A percentile compares a stretch with the other conserved stretches of the same genome.
phyloP scores from a whole-genome alignment of 192 early-diverging fungal species.

The Backusella parvicylindrica region DNA sequence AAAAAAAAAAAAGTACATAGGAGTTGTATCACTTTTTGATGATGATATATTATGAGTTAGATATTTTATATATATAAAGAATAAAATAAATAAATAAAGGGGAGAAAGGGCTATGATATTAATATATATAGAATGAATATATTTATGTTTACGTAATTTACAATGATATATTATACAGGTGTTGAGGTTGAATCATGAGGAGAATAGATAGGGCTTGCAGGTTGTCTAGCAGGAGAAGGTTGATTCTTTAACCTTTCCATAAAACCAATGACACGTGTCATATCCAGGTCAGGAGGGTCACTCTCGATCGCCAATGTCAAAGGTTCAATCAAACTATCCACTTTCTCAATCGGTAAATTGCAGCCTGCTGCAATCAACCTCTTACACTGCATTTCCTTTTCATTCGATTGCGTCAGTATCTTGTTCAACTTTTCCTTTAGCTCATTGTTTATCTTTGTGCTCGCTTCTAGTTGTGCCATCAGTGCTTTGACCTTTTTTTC shows the following conservation, averaged over 20 bases:
- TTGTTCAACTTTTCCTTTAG: slow-evolving; percentile 57
- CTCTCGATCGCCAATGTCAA: slow-evolving; percentile 79
- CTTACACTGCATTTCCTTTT: slow-evolving; percentile 77
- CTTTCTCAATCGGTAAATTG: slow-evolving; percentile 69
- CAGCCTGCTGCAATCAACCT: slow-evolving; percentile 85
- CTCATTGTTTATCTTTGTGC: slow-evolving; percentile 37
- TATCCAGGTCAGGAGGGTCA: slow-evolving; percentile 51
- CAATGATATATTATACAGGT: neutral
- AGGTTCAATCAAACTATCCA: slow-evolving; percentile 74
- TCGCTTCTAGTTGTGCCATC: slow-evolving; percentile 34
- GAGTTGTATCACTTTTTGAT: too few relatives aligned
- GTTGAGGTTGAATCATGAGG: neutral
- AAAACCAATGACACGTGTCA: slow-evolving; percentile 42
- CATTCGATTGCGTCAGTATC: slow-evolving; percentile 49
- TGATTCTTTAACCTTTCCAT: slow-evolving; percentile 35
- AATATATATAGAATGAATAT: too few relatives aligned
- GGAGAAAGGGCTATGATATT: too few relatives aligned
- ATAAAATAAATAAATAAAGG: too few relatives aligned
- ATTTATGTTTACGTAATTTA: neutral
- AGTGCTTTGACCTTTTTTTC: slow-evolving; percentile 32
- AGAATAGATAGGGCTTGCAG: neutral
- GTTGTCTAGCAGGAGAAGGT: neutral
- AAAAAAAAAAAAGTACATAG: too few relatives aligned
- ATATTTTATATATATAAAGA: too few relatives aligned
- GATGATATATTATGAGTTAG: too few relatives aligned